Evolutionary conservation across 2,329 filamentous ascomycete species (phyloP), one percentile per base, ranked within the genome.

Genomic region (Intubia oerlemansii): DNA sequence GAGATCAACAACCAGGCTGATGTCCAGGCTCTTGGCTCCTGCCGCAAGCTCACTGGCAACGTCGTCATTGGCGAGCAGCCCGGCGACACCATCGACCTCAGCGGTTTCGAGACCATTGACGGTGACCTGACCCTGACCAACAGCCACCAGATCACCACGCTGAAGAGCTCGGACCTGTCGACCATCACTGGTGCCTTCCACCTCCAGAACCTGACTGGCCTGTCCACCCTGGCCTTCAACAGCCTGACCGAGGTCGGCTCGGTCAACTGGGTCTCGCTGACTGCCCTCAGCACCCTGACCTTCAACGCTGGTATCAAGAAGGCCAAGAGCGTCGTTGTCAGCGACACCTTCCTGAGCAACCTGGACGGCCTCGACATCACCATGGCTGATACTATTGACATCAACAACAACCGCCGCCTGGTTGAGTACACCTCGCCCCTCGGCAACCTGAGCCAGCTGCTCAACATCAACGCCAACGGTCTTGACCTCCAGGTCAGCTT

Each of bases 371-470:
- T 98, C 49, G 76, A 81, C 48, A 62, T 95, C 38, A 53, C 67
- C 38, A 62, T 63, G n/a, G 72, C 81, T 31, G 62, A 66, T 32
- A 61, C 57, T 39, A 66, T 98, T 48, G 60, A 78, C 50, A 75
- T 98, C 53, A 75, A 79, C 65, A 92, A 92, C 72, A 95, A 95
- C 69, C 57, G 57, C 36, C 73, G 75, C 47, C 63, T 98, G 42
- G 67, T 65, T 46, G 60, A 59, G 36, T 78, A 90, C 57, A 66
- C 67, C 46, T 78, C 82, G 51, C 66, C 76, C 47, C 62, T 95
- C 34, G 62, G 62, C 49, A 85, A 78, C 55, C 66, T 92, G 42
- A 75, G 64, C 39, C 59, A 65, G 32, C 51, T 60, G 26, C 57
- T 93, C 30, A 70, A 64, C 44, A 70, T 98, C 47, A 67, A 71